A percentile compares a stretch with the other conserved stretches of the same genome.
These are phyloP conservation scores for Trifolium pratense DNA, from an alignment of 306 rosid species.

Conservation along the genomic window DNA sequence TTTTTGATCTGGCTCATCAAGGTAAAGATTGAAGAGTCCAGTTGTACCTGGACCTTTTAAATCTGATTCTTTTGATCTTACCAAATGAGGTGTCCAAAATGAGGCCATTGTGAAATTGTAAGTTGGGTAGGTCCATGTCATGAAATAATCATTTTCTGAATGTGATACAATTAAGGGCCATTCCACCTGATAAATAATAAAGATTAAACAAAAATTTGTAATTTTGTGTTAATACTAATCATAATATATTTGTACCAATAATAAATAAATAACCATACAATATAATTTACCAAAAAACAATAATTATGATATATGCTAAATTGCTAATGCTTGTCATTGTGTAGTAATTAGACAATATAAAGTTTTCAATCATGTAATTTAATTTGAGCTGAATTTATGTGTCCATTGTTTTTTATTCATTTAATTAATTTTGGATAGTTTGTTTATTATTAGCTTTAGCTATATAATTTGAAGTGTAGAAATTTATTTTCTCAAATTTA, in stretches of 20 bases:
- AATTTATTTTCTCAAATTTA: not conserved
- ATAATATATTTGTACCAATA: not conserved
- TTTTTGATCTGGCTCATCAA: constrained; percentile 73
- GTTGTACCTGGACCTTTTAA: constrained; percentile 56
- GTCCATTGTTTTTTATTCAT: not conserved
- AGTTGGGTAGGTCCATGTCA: constrained; percentile 69
- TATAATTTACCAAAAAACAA: not conserved
- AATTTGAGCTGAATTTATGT: not conserved
- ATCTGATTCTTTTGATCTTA: constrained; percentile 58
- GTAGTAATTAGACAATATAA: not conserved
- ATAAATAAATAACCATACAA: not conserved
- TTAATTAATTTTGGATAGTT: not conserved
- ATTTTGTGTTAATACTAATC: not conserved
- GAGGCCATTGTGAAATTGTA: constrained; percentile 84
- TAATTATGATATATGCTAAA: not conserved
- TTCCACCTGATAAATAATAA: constrained; percentile 57
- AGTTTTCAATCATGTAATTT: not conserved
- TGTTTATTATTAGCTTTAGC: not conserved
- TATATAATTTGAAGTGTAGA: not conserved
- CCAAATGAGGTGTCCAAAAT: constrained; percentile 84
- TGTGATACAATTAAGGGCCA: constrained; percentile 81
- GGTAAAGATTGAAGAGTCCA: constrained; percentile 64
- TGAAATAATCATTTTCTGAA: constrained; percentile 58
- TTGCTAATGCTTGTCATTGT: not conserved
- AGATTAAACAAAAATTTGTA: not conserved